Base-by-base conservation (phyloP, 1,284 basidiomycete genomes). In the Cryptococcus floricola region DNA sequence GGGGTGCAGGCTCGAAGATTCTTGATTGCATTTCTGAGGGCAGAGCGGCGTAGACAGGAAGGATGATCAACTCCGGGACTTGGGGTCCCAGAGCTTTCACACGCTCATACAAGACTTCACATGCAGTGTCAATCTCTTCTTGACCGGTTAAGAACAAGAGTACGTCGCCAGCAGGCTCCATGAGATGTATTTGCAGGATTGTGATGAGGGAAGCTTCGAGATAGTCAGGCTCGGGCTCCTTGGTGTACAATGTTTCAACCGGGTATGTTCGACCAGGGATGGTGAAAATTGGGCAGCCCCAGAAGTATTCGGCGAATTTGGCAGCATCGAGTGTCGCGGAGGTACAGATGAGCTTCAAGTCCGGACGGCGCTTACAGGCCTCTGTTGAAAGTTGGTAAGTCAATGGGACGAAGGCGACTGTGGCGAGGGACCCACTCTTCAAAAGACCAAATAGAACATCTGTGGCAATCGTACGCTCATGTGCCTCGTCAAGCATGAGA, bases 271-370 rank as follows among this genome's bases (percentile, higher is more conserved):
- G 87, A 63, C 96, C 96, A 13, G 96, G 95, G 64, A 98, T 98
- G n/a, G 95, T 97, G 82, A 98, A 98, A 78, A 98, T 98, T 12
- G 95, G 94, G 77, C 94, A 98, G 19, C 89, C 91, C 74, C 87
- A 96, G 81, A 98, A 99, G 82, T 98, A 98, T 67, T 91, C 92
- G 8, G 94, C 94, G 78, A 98, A 98, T 80, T 98, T 98, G 73
- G 96, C 94, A 44, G 96, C 95, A 68, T 99, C 95, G n/a, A 99
- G 81, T 0, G 96, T 99, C 1, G 96, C 96, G 0, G 95, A 98
- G 0, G 95, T 98, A 59, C 98, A 94, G 64, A 98, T 98, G 43
- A 98, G 82, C 74, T 98, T 98, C 61, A 99, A 84, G 73, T 98
- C 96, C 3, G 92, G 87, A 52, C 96, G 85, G 43, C 90, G 85